Conservation (phyloP, 192 early-diverging fungal species). For the Entomortierella chlamydospora region DNA sequence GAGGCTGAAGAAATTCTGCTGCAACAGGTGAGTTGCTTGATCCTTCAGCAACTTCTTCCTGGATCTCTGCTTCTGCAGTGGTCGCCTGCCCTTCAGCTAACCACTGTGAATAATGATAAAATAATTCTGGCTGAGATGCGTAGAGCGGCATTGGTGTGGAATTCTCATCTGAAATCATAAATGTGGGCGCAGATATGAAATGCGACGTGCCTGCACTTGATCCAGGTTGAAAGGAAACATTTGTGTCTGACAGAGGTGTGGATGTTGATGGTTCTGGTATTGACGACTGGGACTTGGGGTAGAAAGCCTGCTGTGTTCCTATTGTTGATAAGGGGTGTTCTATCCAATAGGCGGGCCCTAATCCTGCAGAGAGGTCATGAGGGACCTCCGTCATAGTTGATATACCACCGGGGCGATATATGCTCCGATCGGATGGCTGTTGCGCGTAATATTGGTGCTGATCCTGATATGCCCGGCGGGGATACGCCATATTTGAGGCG, state of each 20-base stretch:
- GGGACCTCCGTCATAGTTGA: constrained; percentile 3
- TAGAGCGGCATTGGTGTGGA: constrained; percentile 16
- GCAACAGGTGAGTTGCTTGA: background rate
- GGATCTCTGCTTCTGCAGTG: background rate
- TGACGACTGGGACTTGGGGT: constrained; percentile 10
- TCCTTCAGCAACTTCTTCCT: background rate
- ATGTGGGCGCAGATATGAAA: background rate
- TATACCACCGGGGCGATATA: background rate
- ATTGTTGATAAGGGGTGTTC: background rate
- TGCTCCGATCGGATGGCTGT: background rate
- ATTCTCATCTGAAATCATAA: constrained; percentile 25
- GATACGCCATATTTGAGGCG: background rate
- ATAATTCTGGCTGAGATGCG: background rate
- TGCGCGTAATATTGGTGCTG: background rate
- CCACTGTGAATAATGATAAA: background rate
- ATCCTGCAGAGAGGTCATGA: background rate
- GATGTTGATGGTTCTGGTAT: background rate
- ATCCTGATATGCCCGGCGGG: constrained; percentile 5
- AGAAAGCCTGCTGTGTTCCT: background rate
- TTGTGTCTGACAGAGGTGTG: background rate
- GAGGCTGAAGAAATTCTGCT: background rate
- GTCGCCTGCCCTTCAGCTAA: background rate
- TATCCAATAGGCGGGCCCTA: background rate
- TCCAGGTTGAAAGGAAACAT: background rate
- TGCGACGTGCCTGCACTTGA: background rate